Conservation (phyloP, 2,329 filamentous ascomycete genomes). For the Leptographium galeiforme region DNA sequence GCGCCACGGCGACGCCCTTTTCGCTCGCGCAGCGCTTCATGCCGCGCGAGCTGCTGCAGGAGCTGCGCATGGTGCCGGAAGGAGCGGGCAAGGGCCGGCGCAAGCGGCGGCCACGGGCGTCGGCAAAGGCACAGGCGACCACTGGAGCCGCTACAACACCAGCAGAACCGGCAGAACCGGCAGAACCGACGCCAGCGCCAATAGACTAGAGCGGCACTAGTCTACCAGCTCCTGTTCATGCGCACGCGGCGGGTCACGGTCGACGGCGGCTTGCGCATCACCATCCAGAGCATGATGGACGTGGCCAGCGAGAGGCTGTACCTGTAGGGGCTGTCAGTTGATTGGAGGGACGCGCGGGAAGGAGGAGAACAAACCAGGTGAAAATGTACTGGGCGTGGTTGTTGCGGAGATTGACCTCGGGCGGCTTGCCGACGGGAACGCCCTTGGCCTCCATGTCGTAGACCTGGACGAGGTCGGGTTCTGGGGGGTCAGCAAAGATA, state of each 20-base stretch:
- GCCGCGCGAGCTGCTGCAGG: slow-evolving; percentile 69
- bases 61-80: slow-evolving; percentile 58
- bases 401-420: slow-evolving; percentile 88
- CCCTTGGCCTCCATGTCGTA: slow-evolving; percentile 68
- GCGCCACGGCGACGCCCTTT: slow-evolving; percentile 60
- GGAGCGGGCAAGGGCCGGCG: slow-evolving; percentile 34
- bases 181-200: slow-evolving; percentile 10
- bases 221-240: slow-evolving; percentile 62
- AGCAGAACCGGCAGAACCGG: slow-evolving; percentile 8
- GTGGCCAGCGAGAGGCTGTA: slow-evolving; percentile 77
- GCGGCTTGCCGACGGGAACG: slow-evolving; percentile 74
- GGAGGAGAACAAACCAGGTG: slow-evolving; percentile 60
- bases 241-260: slow-evolving; percentile 61
- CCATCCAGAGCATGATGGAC: slow-evolving; percentile 91
- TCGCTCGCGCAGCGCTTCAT: slow-evolving; percentile 74
- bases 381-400: slow-evolving; percentile 98
- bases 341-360: neutral
- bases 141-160: slow-evolving; percentile 10
- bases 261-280: slow-evolving; percentile 72
- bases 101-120: neutral
- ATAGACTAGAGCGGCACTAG: slow-evolving; percentile 5
- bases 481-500: slow-evolving; percentile 25
- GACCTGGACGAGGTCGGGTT: slow-evolving; percentile 63
- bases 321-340: slow-evolving; percentile 34
- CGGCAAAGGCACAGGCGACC: neutral